A percentile compares a stretch with the other conserved stretches of the same genome.
Conservation (phyloP, 139 green algal genomes). For the Auxenochlorella pyrenoidosa region DNA sequence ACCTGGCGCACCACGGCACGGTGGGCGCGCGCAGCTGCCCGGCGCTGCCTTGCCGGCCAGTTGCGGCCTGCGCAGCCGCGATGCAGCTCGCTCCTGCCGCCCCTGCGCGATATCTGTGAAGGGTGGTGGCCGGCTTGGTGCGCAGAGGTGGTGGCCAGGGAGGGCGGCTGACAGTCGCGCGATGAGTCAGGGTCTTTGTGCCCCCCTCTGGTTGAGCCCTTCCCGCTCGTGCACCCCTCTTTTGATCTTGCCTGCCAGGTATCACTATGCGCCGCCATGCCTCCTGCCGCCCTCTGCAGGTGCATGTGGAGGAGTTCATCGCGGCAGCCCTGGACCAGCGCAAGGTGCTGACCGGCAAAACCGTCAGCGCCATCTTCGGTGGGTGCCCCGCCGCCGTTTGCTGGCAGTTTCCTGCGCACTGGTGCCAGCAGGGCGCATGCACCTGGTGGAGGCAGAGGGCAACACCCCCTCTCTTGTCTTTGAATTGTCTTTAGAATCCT, state of each 20-base stretch:
- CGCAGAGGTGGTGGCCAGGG: too few relatives aligned
- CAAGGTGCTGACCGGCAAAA: conserved; percentile 42
- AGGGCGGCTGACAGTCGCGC: too few relatives aligned
- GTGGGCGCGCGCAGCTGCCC: background rate
- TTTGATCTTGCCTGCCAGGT: background rate
- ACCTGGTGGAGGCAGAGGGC: too few relatives aligned
- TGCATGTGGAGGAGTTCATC: conserved; percentile 66
- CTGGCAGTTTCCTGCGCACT: background rate
- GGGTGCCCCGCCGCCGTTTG: background rate
- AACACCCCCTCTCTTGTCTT: too few relatives aligned
- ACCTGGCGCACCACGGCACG: conserved; percentile 23
- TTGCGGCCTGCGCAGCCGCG: background rate
- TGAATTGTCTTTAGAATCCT: too few relatives aligned
- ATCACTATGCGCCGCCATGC: background rate
- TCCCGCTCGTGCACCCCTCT: too few relatives aligned
- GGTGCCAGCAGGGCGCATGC: too few relatives aligned
- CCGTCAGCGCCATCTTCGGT: conserved; percentile 45
- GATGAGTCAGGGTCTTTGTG: too few relatives aligned
- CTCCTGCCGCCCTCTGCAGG: background rate
- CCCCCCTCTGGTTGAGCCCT: too few relatives aligned
- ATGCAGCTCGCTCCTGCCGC: too few relatives aligned
- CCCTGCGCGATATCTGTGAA: too few relatives aligned
- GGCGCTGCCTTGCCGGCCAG: background rate
- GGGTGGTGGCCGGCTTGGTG: too few relatives aligned
- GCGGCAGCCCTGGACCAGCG: conserved; percentile 66